phyloP scores from a whole-genome alignment of 2,329 filamentous ascomycete species.

The Chrysoporthe puriensis region DNA sequence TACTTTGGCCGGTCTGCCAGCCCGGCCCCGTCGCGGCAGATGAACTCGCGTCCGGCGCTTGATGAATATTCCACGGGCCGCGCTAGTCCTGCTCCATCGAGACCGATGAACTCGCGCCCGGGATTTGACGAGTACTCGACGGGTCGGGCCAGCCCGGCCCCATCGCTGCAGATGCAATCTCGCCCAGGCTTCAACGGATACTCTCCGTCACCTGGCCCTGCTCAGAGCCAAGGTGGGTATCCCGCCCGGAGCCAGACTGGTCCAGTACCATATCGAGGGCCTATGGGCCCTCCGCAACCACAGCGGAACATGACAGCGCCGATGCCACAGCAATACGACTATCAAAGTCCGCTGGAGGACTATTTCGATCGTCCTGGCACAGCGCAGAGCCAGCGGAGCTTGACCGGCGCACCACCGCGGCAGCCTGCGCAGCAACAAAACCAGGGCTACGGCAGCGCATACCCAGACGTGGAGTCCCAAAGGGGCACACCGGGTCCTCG shows the following conservation, averaged over 20 bases:
- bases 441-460: conserved; percentile 9
- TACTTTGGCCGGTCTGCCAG: conserved; percentile 24
- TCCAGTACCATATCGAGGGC: conserved; percentile 33
- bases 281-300: conserved; percentile 32
- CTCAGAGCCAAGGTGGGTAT: conserved; percentile 12
- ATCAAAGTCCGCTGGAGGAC: conserved; percentile 19
- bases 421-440: conserved; percentile 12
- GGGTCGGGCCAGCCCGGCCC: conserved; percentile 17
- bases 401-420: conserved; percentile 15
- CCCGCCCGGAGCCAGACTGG: conserved; percentile 37
- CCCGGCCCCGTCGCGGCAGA: conserved; percentile 22
- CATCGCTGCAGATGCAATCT: background rate
- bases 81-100: conserved; percentile 38
- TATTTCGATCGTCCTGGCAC: conserved; percentile 26
- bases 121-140: conserved; percentile 20
- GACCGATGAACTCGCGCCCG: conserved; percentile 29
- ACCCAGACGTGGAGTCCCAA: conserved; percentile 23
- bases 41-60: conserved; percentile 24
- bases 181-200: conserved; percentile 1
- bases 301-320: conserved; percentile 43
- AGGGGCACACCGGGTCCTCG: conserved; percentile 25
- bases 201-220: background rate
- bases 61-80: conserved; percentile 33
- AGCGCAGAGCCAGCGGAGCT: conserved; percentile 27
- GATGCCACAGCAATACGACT: conserved; percentile 24